phyloP scores from a whole-genome alignment of 805 yeast genomes.

The Ogataea philodendri region DNA sequence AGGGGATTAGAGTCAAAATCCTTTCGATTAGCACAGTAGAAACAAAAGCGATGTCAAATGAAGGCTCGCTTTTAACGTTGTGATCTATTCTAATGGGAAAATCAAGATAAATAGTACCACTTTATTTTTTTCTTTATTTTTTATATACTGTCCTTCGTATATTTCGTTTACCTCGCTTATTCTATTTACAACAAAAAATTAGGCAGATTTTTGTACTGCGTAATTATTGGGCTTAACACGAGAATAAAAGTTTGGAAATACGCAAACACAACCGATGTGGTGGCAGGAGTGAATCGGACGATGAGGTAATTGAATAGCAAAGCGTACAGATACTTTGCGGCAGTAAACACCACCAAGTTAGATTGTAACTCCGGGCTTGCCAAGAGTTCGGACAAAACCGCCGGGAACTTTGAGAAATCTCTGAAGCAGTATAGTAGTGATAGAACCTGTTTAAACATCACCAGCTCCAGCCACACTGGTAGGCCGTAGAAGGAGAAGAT shows the following conservation, averaged over 20 bases:
- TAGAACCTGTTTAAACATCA: conserved; percentile 4
- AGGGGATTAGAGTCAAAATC: neutral
- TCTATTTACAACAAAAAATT: neutral
- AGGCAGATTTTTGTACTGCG: neutral
- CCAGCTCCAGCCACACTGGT: conserved; percentile 5
- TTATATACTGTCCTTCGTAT: conserved; percentile 16
- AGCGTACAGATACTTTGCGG: neutral
- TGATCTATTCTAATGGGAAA: too few species aligned
- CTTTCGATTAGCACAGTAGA: neutral
- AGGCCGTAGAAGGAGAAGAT: conserved; percentile 5
- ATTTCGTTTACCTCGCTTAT: conserved; percentile 25
- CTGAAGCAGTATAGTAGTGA: neutral
- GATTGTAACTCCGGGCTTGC: conserved; percentile 2
- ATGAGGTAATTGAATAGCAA: conserved; percentile 1
- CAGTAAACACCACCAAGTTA: neutral
- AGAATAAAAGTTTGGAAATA: neutral
- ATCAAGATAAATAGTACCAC: conserved; percentile 15
- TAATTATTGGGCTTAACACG: neutral
- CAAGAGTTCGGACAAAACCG: neutral
- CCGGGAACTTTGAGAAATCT: conserved; percentile 1
- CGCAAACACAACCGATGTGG: conserved; percentile 1
- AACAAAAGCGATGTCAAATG: too few species aligned
- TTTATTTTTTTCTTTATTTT: conserved; percentile 14
- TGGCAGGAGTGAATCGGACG: conserved; percentile 1
- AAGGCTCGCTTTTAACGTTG: too few species aligned